phyloP scores from a whole-genome alignment of 2,329 filamentous ascomycete genomes.

The Aspergillus uvarum region DNA sequence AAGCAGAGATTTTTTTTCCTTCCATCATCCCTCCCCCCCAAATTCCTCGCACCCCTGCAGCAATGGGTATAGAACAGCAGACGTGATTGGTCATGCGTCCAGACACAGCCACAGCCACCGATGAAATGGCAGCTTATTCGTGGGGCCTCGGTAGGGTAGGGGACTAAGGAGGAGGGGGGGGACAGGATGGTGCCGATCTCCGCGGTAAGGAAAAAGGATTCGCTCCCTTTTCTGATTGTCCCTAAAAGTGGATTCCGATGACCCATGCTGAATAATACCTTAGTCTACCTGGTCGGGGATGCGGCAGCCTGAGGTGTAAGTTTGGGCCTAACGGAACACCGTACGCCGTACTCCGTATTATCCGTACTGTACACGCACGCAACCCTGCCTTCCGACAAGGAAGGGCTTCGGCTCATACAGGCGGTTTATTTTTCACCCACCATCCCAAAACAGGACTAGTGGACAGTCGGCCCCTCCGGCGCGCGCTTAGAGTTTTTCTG shows the following conservation, averaged over 20 bases:
- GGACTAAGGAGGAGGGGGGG: background rate
- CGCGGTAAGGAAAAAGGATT: background rate
- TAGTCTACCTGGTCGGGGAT: background rate
- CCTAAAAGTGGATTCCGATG: background rate
- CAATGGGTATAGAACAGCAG: background rate
- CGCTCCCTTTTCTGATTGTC: background rate
- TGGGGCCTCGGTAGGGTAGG: conserved; percentile 2
- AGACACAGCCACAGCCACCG: conserved; percentile 4
- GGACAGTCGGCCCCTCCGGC: conserved; percentile 5
- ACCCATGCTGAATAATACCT: background rate
- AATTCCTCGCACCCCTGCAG: background rate
- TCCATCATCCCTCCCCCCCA: background rate
- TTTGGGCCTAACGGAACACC: background rate
- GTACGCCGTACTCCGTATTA: background rate
- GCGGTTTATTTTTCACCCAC: background rate
- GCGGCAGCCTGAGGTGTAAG: background rate
- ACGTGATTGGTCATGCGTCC: conserved; percentile 1
- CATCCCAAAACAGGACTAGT: background rate
- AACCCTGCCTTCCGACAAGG: background rate
- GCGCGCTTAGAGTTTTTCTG: conserved; percentile 16
- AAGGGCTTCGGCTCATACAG: background rate
- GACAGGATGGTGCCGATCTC: background rate
- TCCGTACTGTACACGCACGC: background rate
- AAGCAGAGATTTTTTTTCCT: conserved; percentile 5
- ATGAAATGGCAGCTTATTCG: background rate